Evolutionary conservation across 345 rosid species (phyloP).

Genomic region (Melaleuca quinquenervia): DNA sequence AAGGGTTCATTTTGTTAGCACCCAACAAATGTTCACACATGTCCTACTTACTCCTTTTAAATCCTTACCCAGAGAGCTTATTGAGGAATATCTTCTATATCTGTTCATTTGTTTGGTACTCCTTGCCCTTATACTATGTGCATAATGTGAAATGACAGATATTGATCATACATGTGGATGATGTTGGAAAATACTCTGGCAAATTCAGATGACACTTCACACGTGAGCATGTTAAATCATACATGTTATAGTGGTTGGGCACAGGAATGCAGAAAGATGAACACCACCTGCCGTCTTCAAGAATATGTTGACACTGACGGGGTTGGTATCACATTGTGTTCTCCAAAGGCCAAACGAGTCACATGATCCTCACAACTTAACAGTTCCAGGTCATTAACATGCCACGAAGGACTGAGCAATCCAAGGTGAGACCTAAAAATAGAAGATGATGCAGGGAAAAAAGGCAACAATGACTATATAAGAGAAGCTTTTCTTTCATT

Average conservation of each 20-base stretch:
- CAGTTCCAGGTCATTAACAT: neutral
- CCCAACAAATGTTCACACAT: neutral
- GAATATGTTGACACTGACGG: constrained; percentile 8
- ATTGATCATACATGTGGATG: neutral
- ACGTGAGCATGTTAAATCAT: neutral
- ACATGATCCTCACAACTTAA: neutral
- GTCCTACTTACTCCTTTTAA: neutral
- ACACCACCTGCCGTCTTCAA: constrained; percentile 8
- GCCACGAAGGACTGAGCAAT: neutral
- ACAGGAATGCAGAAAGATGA: neutral
- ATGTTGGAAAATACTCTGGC: neutral
- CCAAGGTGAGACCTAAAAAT: neutral
- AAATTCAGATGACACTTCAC: neutral
- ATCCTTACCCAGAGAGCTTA: neutral
- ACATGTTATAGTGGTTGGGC: constrained; percentile 2
- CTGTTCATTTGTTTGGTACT: neutral
- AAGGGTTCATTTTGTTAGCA: neutral
- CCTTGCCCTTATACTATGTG: neutral
- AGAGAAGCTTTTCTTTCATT: neutral
- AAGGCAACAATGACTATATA: neutral
- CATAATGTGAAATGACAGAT: neutral
- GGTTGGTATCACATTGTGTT: neutral
- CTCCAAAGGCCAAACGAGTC: neutral
- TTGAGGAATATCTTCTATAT: neutral
- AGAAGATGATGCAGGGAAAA: neutral